Evolutionary conservation across 176 grass and related monocot species (phyloP), one percentile per base, ranked within the genome.

Genomic region (Triticum monococcum): DNA sequence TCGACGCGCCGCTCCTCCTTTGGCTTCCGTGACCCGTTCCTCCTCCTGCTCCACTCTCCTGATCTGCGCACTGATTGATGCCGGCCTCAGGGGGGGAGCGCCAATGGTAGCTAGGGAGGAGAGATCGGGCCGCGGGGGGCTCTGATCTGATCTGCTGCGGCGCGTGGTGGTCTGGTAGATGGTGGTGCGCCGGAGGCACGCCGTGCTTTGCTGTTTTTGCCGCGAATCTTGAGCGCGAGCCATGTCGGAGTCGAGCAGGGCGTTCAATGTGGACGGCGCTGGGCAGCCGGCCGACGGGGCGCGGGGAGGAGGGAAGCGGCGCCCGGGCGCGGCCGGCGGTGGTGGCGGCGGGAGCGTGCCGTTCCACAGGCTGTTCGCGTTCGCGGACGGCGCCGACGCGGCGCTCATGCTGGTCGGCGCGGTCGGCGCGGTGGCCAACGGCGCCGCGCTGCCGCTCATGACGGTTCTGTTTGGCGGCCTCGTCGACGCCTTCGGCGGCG

Each of bases 391-490:
- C 22, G 81, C 86, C 37, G 97, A 99, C 89, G 81, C 36, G 14
- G 64, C 72, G 69, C 80, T 99, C 37, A 99, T 99, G 92, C 9
- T 90, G 75, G 60, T 96, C 3, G 97, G 97, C 28, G 84, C 94
- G 46, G 41, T 89, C 4, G 97, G 97, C 25, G 94, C 94, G 5
- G 80, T 94, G 20, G 94, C 94, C 61, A 99, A 99, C 69, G 97
- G 97, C 54, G 80, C 92, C 23, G 90, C 97, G 7, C 82, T 99
- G 79, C 94, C 97, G 5, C 60, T 99, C 85, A 99, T 99, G 97
- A 97, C 97, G 17, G 90, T 99, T 64, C 87, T 99, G 16, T 97
- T 99, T 40, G 94, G 92, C 64, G 90, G 93, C 78, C 87, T 99
- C 70, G 87, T 99, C 77, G 89, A 86, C 59, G 89, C 94, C 56